Evolutionary conservation across 176 grass and related monocot genomes (phyloP).

Genomic region (Thalia dealbata): DNA sequence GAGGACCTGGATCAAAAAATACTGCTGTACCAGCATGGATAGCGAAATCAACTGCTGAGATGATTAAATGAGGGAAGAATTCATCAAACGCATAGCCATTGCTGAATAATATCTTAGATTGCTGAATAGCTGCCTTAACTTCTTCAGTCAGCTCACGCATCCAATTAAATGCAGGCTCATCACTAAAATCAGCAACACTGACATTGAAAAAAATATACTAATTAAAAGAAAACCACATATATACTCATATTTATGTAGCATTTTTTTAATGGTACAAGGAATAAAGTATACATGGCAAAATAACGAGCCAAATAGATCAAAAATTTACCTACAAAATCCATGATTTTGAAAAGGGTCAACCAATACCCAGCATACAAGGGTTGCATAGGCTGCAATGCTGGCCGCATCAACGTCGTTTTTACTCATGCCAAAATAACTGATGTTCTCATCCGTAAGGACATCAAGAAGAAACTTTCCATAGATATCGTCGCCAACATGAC

Average conservation of each 20-base stretch:
- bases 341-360: conserved; percentile 91
- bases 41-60: conserved; percentile 68
- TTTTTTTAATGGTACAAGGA: not conserved
- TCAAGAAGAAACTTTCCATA: conserved; percentile 95
- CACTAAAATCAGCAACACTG: conserved; percentile 73
- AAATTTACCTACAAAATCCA: conserved; percentile 76
- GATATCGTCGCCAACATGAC: conserved; percentile 81
- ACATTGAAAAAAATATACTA: conserved; percentile 9
- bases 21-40: conserved; percentile 59
- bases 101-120: conserved; percentile 82
- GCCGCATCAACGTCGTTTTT: conserved; percentile 35
- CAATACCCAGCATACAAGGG: conserved; percentile 85
- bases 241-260: not conserved
- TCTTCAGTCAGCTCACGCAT: conserved; percentile 55
- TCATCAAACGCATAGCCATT: conserved; percentile 99
- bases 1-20: conserved; percentile 90
- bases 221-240: not conserved
- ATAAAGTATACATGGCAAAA: not conserved
- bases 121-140: conserved; percentile 53
- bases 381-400: conserved; percentile 47
- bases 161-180: conserved; percentile 90
- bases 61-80: conserved; percentile 59
- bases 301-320: not conserved
- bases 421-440: conserved; percentile 72
- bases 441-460: conserved; percentile 56